Evolutionary conservation across 2,329 filamentous ascomycete genomes (phyloP).

Genomic region (Cladophialophora exuberans): DNA sequence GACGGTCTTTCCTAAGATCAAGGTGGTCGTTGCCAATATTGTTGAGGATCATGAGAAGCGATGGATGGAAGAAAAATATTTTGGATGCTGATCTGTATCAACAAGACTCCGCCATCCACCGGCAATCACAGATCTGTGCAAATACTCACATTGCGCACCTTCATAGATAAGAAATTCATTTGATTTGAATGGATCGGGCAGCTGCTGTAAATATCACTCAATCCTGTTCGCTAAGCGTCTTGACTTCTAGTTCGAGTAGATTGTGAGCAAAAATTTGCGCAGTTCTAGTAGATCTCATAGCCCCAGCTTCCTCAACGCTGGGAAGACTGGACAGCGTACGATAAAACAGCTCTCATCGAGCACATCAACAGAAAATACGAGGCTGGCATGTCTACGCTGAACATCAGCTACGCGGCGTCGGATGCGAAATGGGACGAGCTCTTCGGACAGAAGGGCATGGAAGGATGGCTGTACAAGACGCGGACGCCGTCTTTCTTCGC

Average conservation of each 20-base stretch:
- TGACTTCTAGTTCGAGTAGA: neutral
- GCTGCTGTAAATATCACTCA: neutral
- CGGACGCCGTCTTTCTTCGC: too few relatives aligned
- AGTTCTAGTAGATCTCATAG: too few relatives aligned
- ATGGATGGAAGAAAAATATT: slow-evolving; percentile 89
- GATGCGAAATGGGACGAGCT: neutral
- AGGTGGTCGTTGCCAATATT: slow-evolving; percentile 81
- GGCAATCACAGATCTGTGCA: too few relatives aligned
- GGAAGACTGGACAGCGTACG: neutral
- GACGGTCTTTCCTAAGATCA: slow-evolving; percentile 84
- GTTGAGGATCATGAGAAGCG: slow-evolving; percentile 80
- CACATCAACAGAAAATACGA: neutral
- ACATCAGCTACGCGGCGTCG: neutral
- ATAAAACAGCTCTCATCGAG: neutral
- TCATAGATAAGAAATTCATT: too few relatives aligned
- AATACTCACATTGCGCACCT: too few relatives aligned
- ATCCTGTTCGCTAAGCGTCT: neutral
- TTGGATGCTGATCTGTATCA: slow-evolving; percentile 76
- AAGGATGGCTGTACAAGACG: too few relatives aligned
- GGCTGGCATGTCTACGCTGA: neutral
- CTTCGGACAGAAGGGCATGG: too few relatives aligned
- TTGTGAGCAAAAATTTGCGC: too few relatives aligned
- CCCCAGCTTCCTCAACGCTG: neutral
- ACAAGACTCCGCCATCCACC: too few relatives aligned
- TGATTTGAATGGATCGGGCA: too few relatives aligned